phyloP scores from a whole-genome alignment of 2,329 filamentous ascomycete genomes.

The Colletotrichum somersetense region DNA sequence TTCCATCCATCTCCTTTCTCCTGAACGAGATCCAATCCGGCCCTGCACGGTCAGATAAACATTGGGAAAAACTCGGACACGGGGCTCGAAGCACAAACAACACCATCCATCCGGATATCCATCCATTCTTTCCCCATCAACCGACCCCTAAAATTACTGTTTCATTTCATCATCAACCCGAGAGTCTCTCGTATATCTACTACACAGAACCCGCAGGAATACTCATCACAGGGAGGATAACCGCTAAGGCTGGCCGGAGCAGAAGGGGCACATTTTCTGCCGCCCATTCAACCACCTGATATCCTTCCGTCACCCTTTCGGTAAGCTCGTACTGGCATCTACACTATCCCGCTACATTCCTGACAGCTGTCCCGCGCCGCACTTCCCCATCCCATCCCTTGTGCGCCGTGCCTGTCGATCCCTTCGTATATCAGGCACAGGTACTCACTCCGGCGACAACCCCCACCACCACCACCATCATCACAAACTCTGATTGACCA shows the following conservation, averaged over 20 bases:
- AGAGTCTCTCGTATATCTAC: neutral
- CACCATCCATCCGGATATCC: neutral
- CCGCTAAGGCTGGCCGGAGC: neutral
- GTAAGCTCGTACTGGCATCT: neutral
- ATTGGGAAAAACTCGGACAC: conserved; percentile 8
- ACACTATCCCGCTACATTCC: conserved; percentile 8
- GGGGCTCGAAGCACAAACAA: conserved; percentile 10
- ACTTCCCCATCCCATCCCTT: conserved; percentile 4
- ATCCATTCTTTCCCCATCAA: neutral
- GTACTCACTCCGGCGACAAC: neutral
- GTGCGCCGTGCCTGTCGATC: conserved; percentile 1
- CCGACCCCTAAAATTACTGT: too few species aligned
- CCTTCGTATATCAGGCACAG: neutral
- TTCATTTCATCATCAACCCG: neutral
- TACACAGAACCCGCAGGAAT: neutral
- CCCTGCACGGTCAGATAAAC: neutral
- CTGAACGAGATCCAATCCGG: neutral
- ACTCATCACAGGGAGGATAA: neutral
- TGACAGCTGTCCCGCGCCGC: neutral
- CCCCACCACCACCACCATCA: neutral
- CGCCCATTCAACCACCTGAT: neutral
- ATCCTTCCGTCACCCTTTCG: neutral
- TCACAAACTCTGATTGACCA: neutral
- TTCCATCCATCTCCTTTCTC: neutral
- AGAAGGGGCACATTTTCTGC: neutral